Evolutionary conservation across 805 yeast species (phyloP), one percentile per base, ranked within the genome.

Genomic region (Saccharomycopsis oosterbeekiorum): DNA sequence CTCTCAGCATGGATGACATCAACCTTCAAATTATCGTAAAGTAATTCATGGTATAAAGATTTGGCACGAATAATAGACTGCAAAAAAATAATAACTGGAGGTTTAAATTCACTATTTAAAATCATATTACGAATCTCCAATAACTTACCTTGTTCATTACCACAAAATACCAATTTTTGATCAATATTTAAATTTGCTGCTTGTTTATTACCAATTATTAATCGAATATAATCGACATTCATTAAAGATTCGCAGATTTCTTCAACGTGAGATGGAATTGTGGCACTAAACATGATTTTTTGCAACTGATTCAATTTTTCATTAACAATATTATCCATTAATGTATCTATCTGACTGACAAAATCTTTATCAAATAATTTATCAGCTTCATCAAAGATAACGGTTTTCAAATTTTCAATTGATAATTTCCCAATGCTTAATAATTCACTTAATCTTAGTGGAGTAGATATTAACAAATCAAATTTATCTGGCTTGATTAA

Each of bases 1-100:
- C 96, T 84, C 68, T 94, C 98, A 0, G 97, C 94, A 70, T 94
- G 98, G 56, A 94, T 91, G 17, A 89, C 97, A 70, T 93, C 99
- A 53, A 94, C 97, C 68, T 91, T 93, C 65, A 94, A 75, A 67
- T 85, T 89, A 72, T 94, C 99, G 71, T 93, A 94, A 60, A 94
- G 75, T 67, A 94, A 77, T 73, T 94, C 99, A 70, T 93, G 96
- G 73, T 88, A 93, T 58, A 94, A 77, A 0, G 98, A 97, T 72
- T 93, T 94, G 17, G 99, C 97, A 73, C 99, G 84, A 37, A 88
- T 81, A 65, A 94, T 88, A 55, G 94, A 86, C 74, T 94, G 99
- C 65, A 94, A 80, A 72, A 94, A 94, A 47, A 94, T 90, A 50
- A 94, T 81, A 19, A 91, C 88, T 0, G 99, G 99, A 0, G 99